phyloP scores from a whole-genome alignment of 2,329 filamentous ascomycete genomes.

The Stemphylium lycopersici region DNA sequence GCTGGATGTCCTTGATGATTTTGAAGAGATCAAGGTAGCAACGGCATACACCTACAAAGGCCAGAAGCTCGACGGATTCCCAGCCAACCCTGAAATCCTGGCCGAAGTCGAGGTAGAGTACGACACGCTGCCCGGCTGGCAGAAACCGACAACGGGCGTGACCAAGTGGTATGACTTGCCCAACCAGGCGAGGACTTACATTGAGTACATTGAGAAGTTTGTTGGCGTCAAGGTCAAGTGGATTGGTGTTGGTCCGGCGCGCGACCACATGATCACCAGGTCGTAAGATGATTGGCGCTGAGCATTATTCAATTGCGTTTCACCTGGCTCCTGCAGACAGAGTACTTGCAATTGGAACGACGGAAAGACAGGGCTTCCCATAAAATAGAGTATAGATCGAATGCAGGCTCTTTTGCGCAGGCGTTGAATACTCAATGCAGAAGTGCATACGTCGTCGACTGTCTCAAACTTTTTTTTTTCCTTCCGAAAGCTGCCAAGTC shows the following conservation, averaged over 20 bases:
- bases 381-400: conserved; percentile 13
- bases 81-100: conserved; percentile 65
- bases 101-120: conserved; percentile 69
- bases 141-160: conserved; percentile 65
- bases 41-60: conserved; percentile 70
- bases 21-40: conserved; percentile 76
- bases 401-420: conserved; percentile 1
- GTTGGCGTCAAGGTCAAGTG: conserved; percentile 68
- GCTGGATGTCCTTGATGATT: conserved; percentile 74
- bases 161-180: conserved; percentile 69
- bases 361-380: neutral
- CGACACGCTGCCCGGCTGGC: conserved; percentile 72
- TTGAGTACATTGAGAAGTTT: conserved; percentile 71
- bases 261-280: conserved; percentile 68
- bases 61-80: conserved; percentile 66
- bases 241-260: conserved; percentile 70
- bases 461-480: no score
- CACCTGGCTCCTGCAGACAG: no score
- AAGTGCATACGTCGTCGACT: neutral
- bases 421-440: neutral
- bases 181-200: conserved; percentile 67
- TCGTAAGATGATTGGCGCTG: conserved; percentile 26
- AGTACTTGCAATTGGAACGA: no score
- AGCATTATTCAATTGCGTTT: no score
- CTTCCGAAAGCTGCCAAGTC: no score